A percentile compares a stretch with the other conserved stretches of the same genome.
Evolutionary conservation across 139 green algal genomes (phyloP).

Genomic region (Coelastrella sp.): DNA sequence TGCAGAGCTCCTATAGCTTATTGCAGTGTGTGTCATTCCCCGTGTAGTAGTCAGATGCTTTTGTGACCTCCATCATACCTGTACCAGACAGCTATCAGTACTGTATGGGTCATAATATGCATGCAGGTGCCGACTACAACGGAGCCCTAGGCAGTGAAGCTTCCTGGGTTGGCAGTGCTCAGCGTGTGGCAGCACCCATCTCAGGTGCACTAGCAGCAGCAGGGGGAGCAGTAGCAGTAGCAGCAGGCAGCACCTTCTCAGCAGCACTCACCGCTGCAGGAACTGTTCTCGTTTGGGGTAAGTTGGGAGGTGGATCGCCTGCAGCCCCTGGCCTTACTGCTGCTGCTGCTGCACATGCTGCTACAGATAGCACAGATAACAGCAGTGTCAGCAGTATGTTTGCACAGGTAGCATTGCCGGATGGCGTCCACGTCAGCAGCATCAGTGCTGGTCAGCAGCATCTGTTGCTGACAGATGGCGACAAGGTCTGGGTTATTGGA

Average conservation of each 20-base stretch:
- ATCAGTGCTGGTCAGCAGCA: slow-evolving; percentile 71
- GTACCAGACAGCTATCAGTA: neutral
- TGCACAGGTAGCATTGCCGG: neutral
- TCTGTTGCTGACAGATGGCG: slow-evolving; percentile 69
- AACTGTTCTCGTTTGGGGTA: slow-evolving; percentile 75
- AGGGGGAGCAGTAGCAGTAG: slow-evolving; percentile 67
- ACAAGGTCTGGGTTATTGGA: slow-evolving; percentile 70
- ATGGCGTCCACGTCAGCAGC: slow-evolving; percentile 52
- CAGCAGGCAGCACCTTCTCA: slow-evolving; percentile 71
- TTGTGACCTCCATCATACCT: no score
- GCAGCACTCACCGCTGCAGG: slow-evolving; percentile 64
- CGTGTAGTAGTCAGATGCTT: no score
- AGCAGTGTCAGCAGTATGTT: slow-evolving; percentile 21
- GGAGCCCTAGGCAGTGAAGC: slow-evolving; percentile 59
- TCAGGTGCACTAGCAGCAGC: slow-evolving; percentile 55
- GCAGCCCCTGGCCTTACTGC: neutral
- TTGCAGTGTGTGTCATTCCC: no score
- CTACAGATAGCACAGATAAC: neutral
- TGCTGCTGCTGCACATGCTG: neutral
- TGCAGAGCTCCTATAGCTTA: no score
- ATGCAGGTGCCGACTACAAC: slow-evolving; percentile 69
- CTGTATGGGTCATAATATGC: neutral
- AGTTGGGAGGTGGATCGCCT: slow-evolving; percentile 48
- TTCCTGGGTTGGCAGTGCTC: slow-evolving; percentile 57
- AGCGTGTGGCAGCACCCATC: slow-evolving; percentile 38